Evolutionary conservation across 2,329 filamentous ascomycete species (phyloP).

Genomic region (Beauveria caledonica): DNA sequence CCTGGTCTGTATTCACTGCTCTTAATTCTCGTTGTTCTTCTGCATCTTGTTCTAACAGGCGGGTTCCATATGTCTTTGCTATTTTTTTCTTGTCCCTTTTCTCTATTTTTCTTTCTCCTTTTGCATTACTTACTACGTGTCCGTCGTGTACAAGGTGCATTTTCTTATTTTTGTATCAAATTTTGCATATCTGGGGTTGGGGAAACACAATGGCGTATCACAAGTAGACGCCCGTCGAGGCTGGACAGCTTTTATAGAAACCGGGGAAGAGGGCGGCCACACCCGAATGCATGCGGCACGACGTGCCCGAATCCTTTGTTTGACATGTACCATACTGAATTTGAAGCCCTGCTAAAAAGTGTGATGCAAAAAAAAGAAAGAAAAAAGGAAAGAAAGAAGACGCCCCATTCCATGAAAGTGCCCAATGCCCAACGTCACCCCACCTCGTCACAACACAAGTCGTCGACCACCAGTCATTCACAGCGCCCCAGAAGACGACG

Average conservation of each 20-base stretch:
- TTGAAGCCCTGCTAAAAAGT: too few species aligned
- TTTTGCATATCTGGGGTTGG: constrained; percentile 2
- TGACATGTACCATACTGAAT: background rate
- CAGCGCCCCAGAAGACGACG: too few species aligned
- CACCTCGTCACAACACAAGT: background rate
- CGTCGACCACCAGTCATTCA: too few species aligned
- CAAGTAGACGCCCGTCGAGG: constrained; percentile 7
- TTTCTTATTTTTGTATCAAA: background rate
- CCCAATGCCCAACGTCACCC: background rate
- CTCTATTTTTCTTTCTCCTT: background rate
- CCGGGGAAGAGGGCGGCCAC: background rate
- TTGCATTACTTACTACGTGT: background rate
- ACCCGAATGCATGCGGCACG: background rate
- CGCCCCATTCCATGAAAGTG: background rate
- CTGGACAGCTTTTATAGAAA: background rate
- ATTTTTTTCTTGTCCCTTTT: too few species aligned
- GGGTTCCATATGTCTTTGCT: background rate
- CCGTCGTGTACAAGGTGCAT: background rate
- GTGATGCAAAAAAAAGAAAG: too few species aligned
- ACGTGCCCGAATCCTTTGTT: background rate
- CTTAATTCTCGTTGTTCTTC: background rate
- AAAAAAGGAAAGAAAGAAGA: background rate
- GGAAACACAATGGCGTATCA: constrained; percentile 1
- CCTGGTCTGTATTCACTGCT: background rate
- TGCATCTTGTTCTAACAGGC: background rate